A percentile compares a stretch with the other conserved stretches of the same genome.
phyloP scores from a whole-genome alignment of 768 basidiomycete species.

The Phylloporus scabripes region DNA sequence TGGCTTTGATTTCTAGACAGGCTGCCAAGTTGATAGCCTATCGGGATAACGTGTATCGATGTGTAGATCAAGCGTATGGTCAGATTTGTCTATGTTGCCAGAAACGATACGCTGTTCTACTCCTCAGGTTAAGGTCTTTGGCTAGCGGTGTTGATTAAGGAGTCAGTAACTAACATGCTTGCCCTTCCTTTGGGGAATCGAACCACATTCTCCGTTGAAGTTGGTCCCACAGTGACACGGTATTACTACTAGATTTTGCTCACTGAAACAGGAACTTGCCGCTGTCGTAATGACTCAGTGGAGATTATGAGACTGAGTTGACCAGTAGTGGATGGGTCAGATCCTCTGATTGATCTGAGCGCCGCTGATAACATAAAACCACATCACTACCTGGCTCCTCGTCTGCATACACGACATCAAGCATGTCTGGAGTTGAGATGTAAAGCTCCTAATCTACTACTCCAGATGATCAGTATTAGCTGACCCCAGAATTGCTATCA shows the following conservation, averaged over 20 bases:
- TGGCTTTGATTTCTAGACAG: conserved; percentile 81
- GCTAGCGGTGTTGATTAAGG: background rate
- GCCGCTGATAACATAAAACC: background rate
- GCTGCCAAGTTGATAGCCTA: background rate
- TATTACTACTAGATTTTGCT: too few relatives aligned
- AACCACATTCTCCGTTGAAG: background rate
- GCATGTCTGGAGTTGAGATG: conserved; percentile 63
- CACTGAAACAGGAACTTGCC: too few relatives aligned
- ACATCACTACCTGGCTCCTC: background rate
- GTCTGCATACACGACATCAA: background rate
- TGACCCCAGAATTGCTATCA: conserved; percentile 5
- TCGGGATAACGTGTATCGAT: background rate
- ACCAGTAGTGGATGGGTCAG: background rate
- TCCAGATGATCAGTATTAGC: background rate
- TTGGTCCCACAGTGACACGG: too few relatives aligned
- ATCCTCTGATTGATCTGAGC: background rate
- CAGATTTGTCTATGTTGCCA: background rate
- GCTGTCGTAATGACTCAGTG: background rate
- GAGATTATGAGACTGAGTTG: background rate
- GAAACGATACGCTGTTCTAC: background rate
- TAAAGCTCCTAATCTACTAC: conserved; percentile 25
- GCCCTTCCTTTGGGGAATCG: background rate
- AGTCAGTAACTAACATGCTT: background rate
- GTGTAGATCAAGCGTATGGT: background rate
- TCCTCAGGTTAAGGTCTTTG: background rate